phyloP scores from a whole-genome alignment of 345 rosid genomes.

The Syzygium aqueum region DNA sequence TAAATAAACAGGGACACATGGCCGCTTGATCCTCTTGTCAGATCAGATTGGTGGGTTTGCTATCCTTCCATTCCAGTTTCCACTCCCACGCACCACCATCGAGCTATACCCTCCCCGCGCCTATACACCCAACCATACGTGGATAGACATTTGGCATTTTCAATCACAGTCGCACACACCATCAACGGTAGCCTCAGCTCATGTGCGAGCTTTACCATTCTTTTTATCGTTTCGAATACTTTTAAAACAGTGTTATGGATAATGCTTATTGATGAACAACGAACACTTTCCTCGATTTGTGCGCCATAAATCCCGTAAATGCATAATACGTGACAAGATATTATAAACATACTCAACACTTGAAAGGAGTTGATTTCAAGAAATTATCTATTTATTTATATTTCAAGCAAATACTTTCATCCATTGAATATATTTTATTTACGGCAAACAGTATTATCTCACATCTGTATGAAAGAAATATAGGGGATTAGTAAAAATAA shows the following conservation, averaged over 20 bases:
- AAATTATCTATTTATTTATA: not conserved
- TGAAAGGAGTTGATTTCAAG: not conserved
- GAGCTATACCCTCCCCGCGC: not conserved
- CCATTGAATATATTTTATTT: not conserved
- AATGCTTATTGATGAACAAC: not conserved
- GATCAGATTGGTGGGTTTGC: not conserved
- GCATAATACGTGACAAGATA: not conserved
- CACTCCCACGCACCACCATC: not conserved
- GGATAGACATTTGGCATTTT: not conserved
- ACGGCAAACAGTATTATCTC: not conserved
- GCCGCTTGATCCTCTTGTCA: not conserved
- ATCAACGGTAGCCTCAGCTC: not conserved
- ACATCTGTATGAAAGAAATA: not conserved
- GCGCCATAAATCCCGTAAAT: not conserved
- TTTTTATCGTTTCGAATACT: not conserved
- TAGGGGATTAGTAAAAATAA: not conserved
- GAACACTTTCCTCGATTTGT: not conserved
- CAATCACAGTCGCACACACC: not conserved
- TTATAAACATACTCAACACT: not conserved
- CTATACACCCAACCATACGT: not conserved
- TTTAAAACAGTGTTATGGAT: not conserved
- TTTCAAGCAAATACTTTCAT: not conserved
- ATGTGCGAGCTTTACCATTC: not conserved
- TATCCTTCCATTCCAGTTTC: not conserved
- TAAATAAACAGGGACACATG: not conserved